phyloP scores from a whole-genome alignment of 805 yeast genomes.

The Lipomyces kockii region DNA sequence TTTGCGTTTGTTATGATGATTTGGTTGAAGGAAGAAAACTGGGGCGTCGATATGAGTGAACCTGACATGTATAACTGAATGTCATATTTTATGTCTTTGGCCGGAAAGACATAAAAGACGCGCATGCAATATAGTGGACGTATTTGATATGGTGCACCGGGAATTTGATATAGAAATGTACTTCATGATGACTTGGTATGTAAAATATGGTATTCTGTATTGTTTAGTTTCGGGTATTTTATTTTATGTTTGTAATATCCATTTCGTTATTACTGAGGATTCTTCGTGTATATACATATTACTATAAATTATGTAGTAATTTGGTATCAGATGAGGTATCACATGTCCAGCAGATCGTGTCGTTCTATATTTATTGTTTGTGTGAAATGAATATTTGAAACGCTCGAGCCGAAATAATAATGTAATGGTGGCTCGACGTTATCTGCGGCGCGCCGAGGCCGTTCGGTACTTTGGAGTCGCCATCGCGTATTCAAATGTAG shows the following conservation, averaged over 20 bases:
- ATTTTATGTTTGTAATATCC: neutral
- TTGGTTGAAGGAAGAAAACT: neutral
- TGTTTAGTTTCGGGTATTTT: neutral
- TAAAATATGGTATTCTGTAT: constrained; percentile 1
- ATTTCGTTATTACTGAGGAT: neutral
- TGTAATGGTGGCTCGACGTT: too few relatives aligned
- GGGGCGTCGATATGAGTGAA: neutral
- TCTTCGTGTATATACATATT: neutral
- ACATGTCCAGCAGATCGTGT: neutral
- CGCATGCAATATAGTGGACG: neutral
- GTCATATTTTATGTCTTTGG: neutral
- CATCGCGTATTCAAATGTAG: too few relatives aligned
- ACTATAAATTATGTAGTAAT: neutral
- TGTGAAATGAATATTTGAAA: neutral
- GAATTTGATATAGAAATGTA: neutral
- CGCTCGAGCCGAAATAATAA: too few relatives aligned
- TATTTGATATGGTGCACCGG: constrained; percentile 1
- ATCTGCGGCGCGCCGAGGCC: too few relatives aligned
- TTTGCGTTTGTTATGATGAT: neutral
- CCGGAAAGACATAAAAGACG: neutral
- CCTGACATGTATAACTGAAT: neutral
- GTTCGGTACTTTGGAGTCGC: too few relatives aligned
- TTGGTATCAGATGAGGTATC: neutral
- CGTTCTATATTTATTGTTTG: neutral
- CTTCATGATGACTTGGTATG: neutral